These are phyloP conservation scores for Termitomyces titanicus DNA, from an alignment of 768 basidiomycete species.

Conservation along the genomic window DNA sequence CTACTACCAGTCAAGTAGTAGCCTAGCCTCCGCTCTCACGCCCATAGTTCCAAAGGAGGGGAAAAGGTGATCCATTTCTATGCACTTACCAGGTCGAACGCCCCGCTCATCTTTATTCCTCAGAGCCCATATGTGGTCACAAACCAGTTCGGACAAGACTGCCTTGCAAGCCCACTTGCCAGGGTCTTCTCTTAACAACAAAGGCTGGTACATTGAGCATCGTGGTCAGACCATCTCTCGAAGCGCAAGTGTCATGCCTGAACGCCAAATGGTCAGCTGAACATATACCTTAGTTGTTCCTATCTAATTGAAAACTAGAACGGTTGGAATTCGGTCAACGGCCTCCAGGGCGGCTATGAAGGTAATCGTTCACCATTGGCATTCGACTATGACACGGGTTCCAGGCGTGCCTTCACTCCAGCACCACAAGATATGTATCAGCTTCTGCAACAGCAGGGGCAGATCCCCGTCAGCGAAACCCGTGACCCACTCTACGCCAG, in stretches of 20 bases:
- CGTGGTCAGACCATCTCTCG: not conserved
- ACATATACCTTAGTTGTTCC: not conserved
- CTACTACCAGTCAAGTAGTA: constrained; percentile 7
- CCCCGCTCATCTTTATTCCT: not conserved
- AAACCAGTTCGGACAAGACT: not conserved
- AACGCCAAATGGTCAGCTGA: constrained; percentile 4
- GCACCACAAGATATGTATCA: not conserved
- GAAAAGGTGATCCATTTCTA: not conserved
- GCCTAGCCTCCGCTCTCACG: constrained; percentile 6
- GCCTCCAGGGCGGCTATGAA: not conserved
- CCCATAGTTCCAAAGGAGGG: not conserved
- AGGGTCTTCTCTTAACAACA: not conserved
- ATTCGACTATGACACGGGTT: not conserved
- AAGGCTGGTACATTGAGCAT: not conserved
- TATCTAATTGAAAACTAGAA: not conserved
- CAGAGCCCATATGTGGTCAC: not conserved
- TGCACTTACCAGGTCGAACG: not conserved
- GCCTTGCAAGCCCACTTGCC: not conserved
- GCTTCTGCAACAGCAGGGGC: not conserved
- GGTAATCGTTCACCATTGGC: not conserved
- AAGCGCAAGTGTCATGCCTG: constrained; percentile 2
- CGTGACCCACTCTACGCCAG: not conserved
- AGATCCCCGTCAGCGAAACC: not conserved
- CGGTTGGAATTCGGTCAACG: not conserved
- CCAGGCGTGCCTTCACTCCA: constrained; percentile 1